A percentile compares a stretch with the other conserved stretches of the same genome.
These are phyloP conservation scores for Aspergillus leporis DNA, from an alignment of 495 filamentous ascomycete genomes.

Conservation along the genomic window DNA sequence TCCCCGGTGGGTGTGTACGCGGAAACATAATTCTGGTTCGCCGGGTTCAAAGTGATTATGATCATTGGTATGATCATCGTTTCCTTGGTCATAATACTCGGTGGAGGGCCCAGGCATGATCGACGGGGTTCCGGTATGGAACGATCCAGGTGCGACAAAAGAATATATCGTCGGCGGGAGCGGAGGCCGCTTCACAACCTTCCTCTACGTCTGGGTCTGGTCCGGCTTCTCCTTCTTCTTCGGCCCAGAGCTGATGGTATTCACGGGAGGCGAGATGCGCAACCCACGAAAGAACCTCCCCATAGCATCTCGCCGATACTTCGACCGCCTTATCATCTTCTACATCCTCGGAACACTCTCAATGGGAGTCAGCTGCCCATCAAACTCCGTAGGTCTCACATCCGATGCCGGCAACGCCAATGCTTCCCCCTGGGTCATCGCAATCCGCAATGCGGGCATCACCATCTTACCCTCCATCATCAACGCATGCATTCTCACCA, in stretches of 20 bases:
- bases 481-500: slow-evolving; percentile 68
- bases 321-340: slow-evolving; percentile 77
- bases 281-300: slow-evolving; percentile 69
- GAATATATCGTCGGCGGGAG: slow-evolving; percentile 15
- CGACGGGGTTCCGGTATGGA: slow-evolving; percentile 68
- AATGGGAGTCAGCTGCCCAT: slow-evolving; percentile 49
- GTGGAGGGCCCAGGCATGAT: slow-evolving; percentile 58
- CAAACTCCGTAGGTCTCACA: slow-evolving; percentile 51
- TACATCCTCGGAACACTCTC: slow-evolving; percentile 55
- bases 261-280: slow-evolving; percentile 58
- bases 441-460: slow-evolving; percentile 58
- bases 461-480: slow-evolving; percentile 62
- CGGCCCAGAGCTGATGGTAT: slow-evolving; percentile 47
- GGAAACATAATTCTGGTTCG: slow-evolving; percentile 72
- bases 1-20: slow-evolving; percentile 67
- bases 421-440: slow-evolving; percentile 56
- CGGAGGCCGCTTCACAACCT: slow-evolving; percentile 28
- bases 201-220: slow-evolving; percentile 36
- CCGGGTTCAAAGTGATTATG: slow-evolving; percentile 67
- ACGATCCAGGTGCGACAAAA: slow-evolving; percentile 62
- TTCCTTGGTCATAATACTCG: slow-evolving; percentile 62
- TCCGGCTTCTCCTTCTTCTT: slow-evolving; percentile 54
- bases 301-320: slow-evolving; percentile 70
- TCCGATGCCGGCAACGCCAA: slow-evolving; percentile 38
- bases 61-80: slow-evolving; percentile 64